Evolutionary conservation across 768 basidiomycete genomes (phyloP), one percentile per base, ranked within the genome.

Genomic region (Paxillus involutus): DNA sequence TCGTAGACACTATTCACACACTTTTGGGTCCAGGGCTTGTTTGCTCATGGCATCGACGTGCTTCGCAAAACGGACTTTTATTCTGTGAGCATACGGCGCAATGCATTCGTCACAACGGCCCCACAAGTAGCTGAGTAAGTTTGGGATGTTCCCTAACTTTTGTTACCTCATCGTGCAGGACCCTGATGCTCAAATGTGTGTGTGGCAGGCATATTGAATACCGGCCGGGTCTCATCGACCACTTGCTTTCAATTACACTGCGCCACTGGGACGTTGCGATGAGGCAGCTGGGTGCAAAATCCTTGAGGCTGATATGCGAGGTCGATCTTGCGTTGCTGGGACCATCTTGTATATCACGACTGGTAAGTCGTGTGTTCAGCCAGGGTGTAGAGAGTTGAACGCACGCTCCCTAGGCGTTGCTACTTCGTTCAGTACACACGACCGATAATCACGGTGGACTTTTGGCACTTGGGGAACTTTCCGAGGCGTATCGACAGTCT

Each of bases 1-100:
- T 49, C 11, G 32, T 48, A 47, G 52, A 56, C 35, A 44, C 55
- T 56, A 51, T 69, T 52, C 48, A 46, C 60, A 51, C 51, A 55
- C 40, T 57, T 40, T 49, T 51, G 63, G 66, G 54, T 57, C 29
- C 63, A 98, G 96, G 86, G 82, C 56, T 73, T 95, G 49, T 95
- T 98, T 68, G 86, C 91, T 43, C 88, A 96, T 72, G 97, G 97
- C 2, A 97, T 99, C 58, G 92, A 94, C 64, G 89, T 98, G 24
- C 75, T 99, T 43, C 80, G 86, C 40, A 90, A 91, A 68, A 91
- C 91, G 0, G 97, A 99, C 73, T 98, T 98, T 71, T 98, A 93
- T 73, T 88, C 93, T 39, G 89, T 98, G 54, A 91, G 94, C 61
- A 77, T 92, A 24, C 76, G 92, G 49, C 80, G 88, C 59, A 89